Base-by-base conservation (phyloP, 2,329 filamentous ascomycete genomes). In the Neonectria magnoliae region DNA sequence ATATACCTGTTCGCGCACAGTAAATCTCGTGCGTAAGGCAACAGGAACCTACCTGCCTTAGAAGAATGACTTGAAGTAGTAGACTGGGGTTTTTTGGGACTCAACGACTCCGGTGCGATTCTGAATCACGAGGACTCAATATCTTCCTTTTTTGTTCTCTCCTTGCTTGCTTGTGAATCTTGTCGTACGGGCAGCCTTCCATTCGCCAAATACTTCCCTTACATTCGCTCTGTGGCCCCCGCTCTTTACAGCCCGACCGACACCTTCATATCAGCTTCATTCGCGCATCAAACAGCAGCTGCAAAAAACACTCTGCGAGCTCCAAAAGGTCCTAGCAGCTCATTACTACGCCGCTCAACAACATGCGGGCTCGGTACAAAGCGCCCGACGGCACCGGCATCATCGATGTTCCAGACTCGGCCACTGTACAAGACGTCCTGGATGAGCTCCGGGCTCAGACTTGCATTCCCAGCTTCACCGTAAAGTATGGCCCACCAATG, bases 401-500 rank as follows among this genome's bases (percentile, higher is more conserved):
- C 3, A 81, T 97, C 57, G 87, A 87, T 16, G 82, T 97, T 29
- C 82, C 88, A 38, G 90, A 93, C 59, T 81, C 87, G 65, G 90
- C 92, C 57, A 91, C 88, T 4, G 85, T 93, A 50, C 81, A 81
- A 52, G 83, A 89, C 57, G 83, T 94, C 1, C 81, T 90, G 51
- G 76, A 83, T 4, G 82, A 87, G 54, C 89, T 94, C 72, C 84
- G 84, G 56, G 80, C 86, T 54, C 87, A 88, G 73, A 93, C 92
- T 2, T 87, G 87, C 5, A 83, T 95, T 16, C 73, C 83, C 7
- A 82, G 84, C 14, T 94, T 95, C 74, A 87, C 91, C 47, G 82
- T 97, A 67, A 97, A 96, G 82, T 93, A 91, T 79, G 93, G 93
- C 38, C 97, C 92, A 73, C 95, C 95, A 1, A 78, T 75, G 73